Evolutionary conservation across 164 flowering plant genomes (phyloP), one percentile per base, ranked within the genome.

Genomic region (Cinnamomum chago): DNA sequence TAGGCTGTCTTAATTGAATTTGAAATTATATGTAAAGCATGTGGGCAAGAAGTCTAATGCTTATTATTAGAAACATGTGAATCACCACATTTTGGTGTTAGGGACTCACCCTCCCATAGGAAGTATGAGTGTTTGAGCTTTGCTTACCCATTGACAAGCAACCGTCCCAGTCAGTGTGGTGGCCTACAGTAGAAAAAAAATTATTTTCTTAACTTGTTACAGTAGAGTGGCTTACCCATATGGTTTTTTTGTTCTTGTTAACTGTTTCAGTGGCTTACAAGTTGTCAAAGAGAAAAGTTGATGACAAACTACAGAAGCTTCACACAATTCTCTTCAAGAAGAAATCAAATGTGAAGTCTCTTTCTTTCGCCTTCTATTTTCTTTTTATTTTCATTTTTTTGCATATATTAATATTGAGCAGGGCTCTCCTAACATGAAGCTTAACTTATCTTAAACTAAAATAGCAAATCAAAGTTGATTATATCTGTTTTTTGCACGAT

Each of bases 261-360:
- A 74, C 74, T 81, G 64, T 88, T 86, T 86, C 92, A 93, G 98
- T 94, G 89, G 94, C 95, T 69, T 92, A 84, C 83, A 94, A 90
- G 85, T 75, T 94, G 81, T 92, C 97, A 67, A 94, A 89, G 88
- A 90, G 88, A 81, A 92, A 94, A 84, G 78, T 90, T 50, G 98
- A 94, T 85, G 97, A 94, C 58, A 92, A 82, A 73, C 82, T 94
- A 75, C 91, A 89, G 75, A n/a, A 82, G 70, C 93, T 94, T 77
- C 97, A 94, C 73, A 75, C 86, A 14, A 80, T 94, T 78, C 90
- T 94, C 13, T 94, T 83, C 86, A 93, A 93, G 35, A 94, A 86
- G 83, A 92, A 80, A 82, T 78, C 89, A 50, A 94, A 90, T 94
- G 98, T 94, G 69, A 73, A 0, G 24, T 65, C 58, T 55, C 27